Evolutionary conservation across 306 rosid genomes (phyloP), one percentile per base, ranked within the genome.

Genomic region (Rosa chinensis): DNA sequence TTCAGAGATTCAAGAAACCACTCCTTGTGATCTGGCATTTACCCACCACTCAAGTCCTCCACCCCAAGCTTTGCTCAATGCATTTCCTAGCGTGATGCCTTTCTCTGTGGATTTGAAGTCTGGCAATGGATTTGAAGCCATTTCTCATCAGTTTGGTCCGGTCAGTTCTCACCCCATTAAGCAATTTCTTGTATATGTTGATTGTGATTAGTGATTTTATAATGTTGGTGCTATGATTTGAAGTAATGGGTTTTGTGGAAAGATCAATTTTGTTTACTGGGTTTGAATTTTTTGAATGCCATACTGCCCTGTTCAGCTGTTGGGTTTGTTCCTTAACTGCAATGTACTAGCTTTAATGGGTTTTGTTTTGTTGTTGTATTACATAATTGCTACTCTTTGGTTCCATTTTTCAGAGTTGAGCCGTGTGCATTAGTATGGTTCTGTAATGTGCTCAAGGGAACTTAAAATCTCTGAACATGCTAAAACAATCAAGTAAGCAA

Each of bases 61-160:
- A 43, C 92, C 94, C 25, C 89, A 66, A 25, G 86, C 81, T 66
- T 77, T 94, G 79, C 58, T 86, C 39, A 70, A 84, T 32, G 86
- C 89, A 48, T 50, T 90, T 86, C 90, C 97, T 23, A 68, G 73
- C 43, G 78, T 87, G 18, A 86, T 81, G 21, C 42, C 86, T 77
- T 94, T 92, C 85, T 87, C 85, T 9, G 83, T 92, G 25, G 97
- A 94, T 92, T 83, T 94, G 80, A 84, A 79, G 88, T 81, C 97
- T 47, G 97, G 93, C 63, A 78, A 17, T 35, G 99, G 99, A 42
- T 89, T 94, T 81, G 84, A 92, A 75, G 76, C 89, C 92, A 83
- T 94, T 88, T 83, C 87, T 69, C 58, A 55, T 21, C 40, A 85
- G 39, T 87, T 94, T 82, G 98, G 99, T 77, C 89, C 82, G 94